Evolutionary conservation across 2,329 filamentous ascomycete species (phyloP), one percentile per base, ranked within the genome.

Genomic region (Calonectria fujianensis): DNA sequence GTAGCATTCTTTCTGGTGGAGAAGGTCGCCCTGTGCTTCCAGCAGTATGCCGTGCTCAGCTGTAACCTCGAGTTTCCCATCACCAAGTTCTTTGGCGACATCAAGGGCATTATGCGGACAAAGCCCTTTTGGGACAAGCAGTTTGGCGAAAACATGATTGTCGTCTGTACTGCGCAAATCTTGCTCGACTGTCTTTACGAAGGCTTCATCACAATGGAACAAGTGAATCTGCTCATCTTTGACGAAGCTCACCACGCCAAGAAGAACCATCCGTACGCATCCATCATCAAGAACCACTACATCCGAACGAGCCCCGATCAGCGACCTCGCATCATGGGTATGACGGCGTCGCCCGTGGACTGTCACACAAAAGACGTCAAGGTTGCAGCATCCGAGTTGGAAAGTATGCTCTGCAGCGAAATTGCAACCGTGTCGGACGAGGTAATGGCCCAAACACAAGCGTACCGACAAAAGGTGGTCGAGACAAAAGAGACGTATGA

Each of bases 161-260:
- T 98, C 76, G 95, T 98, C 8, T 98, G 96, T 85, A 98, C 97
- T 0, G 96, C 96, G 0, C 96, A 97, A 79, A 94, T 98, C 4
- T 88, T 98, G 6, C 90, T 94, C 45, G 92, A 95, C 75, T 95
- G 94, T 79, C 89, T 99, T 3, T 90, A 93, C 76, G 94, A 94
- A 80, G 93, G 94, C 0, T 97, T 95, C 84, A 90, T 98, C 74
- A 90, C 85, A 13, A 98, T 99, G 87, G 87, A 91, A 24, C 91
- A 94, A 79, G 95, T 98, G 83, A 98, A 96, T 81, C 90, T 99
- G 1, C 88, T 99, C 48, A 93, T 98, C 74, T 98, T 99, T 78
- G 97, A 99, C 81, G 97, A 99, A 85, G 97, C 96, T 8, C 97
- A 99, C 81, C 97, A 98, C 82, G 93, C 96, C 0, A 99, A 99